A percentile compares a stretch with the other conserved stretches of the same genome.
phyloP scores from a whole-genome alignment of 352 stramenopile species.

The Pythium chondricola region DNA sequence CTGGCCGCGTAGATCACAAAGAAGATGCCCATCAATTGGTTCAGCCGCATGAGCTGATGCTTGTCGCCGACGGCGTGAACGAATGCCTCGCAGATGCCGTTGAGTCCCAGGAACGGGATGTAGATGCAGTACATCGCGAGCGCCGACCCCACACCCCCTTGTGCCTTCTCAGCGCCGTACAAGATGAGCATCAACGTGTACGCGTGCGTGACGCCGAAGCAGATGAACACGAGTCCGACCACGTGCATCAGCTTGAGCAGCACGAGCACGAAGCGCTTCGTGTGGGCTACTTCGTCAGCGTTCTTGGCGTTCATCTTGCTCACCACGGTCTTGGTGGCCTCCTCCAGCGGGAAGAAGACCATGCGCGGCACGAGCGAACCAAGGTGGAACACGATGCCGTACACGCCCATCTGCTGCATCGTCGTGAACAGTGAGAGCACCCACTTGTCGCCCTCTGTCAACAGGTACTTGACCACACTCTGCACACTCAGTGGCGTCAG shows the following conservation, averaged over 20 bases:
- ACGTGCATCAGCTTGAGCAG: constrained; percentile 83
- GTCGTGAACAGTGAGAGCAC: constrained; percentile 87
- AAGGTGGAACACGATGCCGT: constrained; percentile 94
- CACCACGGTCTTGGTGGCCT: constrained; percentile 93
- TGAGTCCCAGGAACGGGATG: constrained; percentile 92
- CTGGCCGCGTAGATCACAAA: constrained; percentile 68
- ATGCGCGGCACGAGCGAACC: constrained; percentile 93
- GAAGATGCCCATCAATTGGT: constrained; percentile 74
- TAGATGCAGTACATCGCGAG: constrained; percentile 90
- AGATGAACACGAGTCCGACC: constrained; percentile 78
- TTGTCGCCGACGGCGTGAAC: constrained; percentile 86
- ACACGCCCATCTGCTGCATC: constrained; percentile 93
- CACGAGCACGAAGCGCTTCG: constrained; percentile 49
- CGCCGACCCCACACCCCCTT: constrained; percentile 40
- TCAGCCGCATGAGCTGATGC: constrained; percentile 66
- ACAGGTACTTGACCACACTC: constrained; percentile 94
- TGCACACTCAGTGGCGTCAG: constrained; percentile 84
- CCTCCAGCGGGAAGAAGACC: constrained; percentile 95
- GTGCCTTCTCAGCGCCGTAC: constrained; percentile 67
- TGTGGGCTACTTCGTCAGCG: constrained; percentile 26
- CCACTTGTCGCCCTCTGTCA: constrained; percentile 96
- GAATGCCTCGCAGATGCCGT: constrained; percentile 96
- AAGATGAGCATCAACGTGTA: constrained; percentile 75
- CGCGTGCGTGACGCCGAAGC: constrained; percentile 80
- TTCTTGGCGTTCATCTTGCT: constrained; percentile 73